A percentile compares a stretch with the other conserved stretches of the same genome.
phyloP scores from a whole-genome alignment of 139 green algal genomes.

The Pleodorina starrii region DNA sequence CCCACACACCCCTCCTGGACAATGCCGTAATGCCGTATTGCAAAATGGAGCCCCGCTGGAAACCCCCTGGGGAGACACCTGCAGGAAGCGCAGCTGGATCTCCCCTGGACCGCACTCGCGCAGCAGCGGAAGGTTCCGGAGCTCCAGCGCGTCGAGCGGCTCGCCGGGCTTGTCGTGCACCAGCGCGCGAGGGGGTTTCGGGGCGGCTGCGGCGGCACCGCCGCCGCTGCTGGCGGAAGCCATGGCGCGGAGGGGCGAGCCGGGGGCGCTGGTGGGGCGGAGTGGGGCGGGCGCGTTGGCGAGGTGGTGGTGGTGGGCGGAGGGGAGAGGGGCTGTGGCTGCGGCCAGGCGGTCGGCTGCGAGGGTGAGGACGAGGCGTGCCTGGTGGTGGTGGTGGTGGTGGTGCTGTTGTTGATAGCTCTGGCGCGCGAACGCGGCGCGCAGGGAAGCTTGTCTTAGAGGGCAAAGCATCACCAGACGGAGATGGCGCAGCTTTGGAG shows the following conservation, averaged over 20 bases:
- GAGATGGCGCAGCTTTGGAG: too few relatives aligned
- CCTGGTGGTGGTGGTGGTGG: not conserved
- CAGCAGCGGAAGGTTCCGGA: not conserved
- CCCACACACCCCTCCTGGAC: too few relatives aligned
- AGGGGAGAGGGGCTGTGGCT: not conserved
- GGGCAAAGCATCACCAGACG: too few relatives aligned
- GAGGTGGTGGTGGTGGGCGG: not conserved
- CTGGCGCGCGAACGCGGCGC: too few relatives aligned
- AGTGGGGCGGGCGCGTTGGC: not conserved
- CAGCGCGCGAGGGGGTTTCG: not conserved
- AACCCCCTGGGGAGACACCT: too few relatives aligned
- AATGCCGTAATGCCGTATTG: too few relatives aligned
- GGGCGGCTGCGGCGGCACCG: not conserved
- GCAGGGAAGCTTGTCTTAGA: too few relatives aligned
- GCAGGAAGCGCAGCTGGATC: conserved; percentile 26
- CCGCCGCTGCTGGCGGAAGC: not conserved
- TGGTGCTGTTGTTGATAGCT: not conserved
- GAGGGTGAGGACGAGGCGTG: not conserved
- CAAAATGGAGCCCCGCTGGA: too few relatives aligned
- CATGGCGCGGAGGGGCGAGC: conserved; percentile 22
- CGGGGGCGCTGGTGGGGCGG: too few relatives aligned
- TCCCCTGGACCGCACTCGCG: not conserved
- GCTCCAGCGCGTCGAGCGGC: conserved; percentile 39
- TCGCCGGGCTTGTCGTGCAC: conserved; percentile 33
- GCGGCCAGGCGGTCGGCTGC: not conserved